These are phyloP conservation scores for Talaromyces sp. DNA, from an alignment of 2,329 filamentous ascomycete genomes.

Conservation along the genomic window DNA sequence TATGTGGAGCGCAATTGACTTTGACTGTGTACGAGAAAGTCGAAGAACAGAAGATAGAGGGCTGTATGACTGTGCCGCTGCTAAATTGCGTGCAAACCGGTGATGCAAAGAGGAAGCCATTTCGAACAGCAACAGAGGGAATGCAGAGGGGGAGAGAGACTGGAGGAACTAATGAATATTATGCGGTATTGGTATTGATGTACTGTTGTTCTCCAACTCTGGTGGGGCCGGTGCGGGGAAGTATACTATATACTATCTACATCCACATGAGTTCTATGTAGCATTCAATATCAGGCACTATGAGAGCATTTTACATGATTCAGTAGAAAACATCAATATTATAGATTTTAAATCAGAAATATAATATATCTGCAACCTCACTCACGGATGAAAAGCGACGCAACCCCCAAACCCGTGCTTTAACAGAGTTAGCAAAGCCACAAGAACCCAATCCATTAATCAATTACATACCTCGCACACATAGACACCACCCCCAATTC, in stretches of 20 bases:
- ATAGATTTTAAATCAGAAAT: background rate
- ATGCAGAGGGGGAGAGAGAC: background rate
- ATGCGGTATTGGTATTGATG: no score
- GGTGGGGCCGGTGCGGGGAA: background rate
- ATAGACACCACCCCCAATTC: slow-evolving; percentile 86
- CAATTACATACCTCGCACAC: slow-evolving; percentile 53
- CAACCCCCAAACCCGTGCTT: slow-evolving; percentile 6
- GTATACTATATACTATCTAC: background rate
- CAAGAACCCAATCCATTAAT: no score
- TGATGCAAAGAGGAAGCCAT: background rate
- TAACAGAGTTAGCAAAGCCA: background rate
- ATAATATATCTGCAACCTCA: background rate
- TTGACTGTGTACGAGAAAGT: background rate
- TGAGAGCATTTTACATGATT: background rate
- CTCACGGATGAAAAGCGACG: slow-evolving; percentile 8
- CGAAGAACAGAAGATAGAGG: background rate
- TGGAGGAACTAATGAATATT: background rate
- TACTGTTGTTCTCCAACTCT: background rate
- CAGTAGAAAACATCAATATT: background rate
- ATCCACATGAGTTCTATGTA: background rate
- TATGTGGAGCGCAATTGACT: background rate
- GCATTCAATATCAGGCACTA: no score
- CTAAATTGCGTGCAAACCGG: background rate
- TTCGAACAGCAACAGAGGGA: background rate
- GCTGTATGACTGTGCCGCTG: background rate